Evolutionary conservation across 2,329 filamentous ascomycete genomes (phyloP).

Genomic region (Neopestalotiopsis sp.): DNA sequence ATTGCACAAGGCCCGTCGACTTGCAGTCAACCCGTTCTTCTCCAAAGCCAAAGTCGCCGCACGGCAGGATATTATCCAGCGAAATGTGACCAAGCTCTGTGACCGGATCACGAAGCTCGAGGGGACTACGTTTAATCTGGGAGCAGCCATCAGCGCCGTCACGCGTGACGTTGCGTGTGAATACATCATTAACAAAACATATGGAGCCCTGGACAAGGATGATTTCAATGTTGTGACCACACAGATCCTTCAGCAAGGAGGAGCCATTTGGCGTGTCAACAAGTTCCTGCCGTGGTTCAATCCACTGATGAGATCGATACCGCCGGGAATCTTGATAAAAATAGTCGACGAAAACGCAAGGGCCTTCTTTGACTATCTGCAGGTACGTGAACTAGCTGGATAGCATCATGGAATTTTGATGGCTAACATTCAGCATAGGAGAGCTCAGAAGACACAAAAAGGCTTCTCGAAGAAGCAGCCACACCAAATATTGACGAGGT

Average conservation of each 20-base stretch:
- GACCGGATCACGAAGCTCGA: background rate
- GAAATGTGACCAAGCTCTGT: constrained; percentile 2
- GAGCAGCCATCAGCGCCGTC: constrained; percentile 9
- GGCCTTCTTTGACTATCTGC: constrained; percentile 17
- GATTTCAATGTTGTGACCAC: background rate
- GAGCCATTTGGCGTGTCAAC: constrained; percentile 8
- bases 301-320: constrained; percentile 21
- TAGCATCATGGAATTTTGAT: background rate
- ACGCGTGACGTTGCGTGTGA: background rate
- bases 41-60: background rate
- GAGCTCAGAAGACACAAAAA: background rate
- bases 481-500: background rate
- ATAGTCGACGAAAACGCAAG: constrained; percentile 17
- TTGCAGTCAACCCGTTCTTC: background rate
- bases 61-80: background rate
- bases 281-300: constrained; percentile 28
- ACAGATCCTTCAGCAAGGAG: background rate
- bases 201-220: background rate
- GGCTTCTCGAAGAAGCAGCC: background rate
- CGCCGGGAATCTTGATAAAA: constrained; percentile 19
- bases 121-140: background rate
- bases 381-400: constrained; percentile 2
- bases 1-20: constrained; percentile 18
- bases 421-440: background rate
- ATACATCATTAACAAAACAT: constrained; percentile 7